Evolutionary conservation across 2,329 filamentous ascomycete species (phyloP).

Genomic region (Orbilia javanica): DNA sequence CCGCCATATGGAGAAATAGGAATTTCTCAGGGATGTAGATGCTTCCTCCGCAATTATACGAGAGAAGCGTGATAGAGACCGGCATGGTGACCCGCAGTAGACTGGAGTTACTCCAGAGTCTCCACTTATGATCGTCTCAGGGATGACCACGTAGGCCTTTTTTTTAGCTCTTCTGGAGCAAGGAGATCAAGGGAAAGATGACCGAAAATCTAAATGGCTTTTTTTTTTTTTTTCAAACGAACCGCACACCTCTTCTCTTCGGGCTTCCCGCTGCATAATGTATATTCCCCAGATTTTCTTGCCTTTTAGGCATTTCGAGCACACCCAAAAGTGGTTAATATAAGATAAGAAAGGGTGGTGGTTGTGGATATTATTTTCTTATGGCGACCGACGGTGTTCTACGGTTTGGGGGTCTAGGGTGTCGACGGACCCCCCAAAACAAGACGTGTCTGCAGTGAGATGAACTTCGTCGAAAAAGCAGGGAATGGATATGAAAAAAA

Average conservation of each 20-base stretch:
- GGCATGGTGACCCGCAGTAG: slow-evolving; percentile 46
- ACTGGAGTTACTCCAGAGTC: slow-evolving; percentile 32
- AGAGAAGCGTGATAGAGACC: slow-evolving; percentile 29
- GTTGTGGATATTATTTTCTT: slow-evolving; percentile 22
- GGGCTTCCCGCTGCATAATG: slow-evolving; percentile 55
- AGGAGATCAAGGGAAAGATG: slow-evolving; percentile 8
- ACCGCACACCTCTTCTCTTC: slow-evolving; percentile 31
- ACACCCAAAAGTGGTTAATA: slow-evolving; percentile 49
- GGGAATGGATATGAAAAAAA: slow-evolving; percentile 33
- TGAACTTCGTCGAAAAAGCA: slow-evolving; percentile 38
- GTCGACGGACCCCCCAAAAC: slow-evolving; percentile 5
- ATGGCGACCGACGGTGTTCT: slow-evolving; percentile 25
- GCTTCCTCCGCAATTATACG: slow-evolving; percentile 56
- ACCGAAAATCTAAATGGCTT: not conserved
- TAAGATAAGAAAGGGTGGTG: slow-evolving; percentile 1
- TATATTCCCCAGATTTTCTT: slow-evolving; percentile 58
- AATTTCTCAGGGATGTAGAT: slow-evolving; percentile 40
- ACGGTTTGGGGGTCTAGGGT: slow-evolving; percentile 10
- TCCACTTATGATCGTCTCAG: slow-evolving; percentile 59
- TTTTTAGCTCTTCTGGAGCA: slow-evolving; percentile 28
- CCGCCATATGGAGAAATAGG: slow-evolving; percentile 5
- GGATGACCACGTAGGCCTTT: slow-evolving; percentile 58
- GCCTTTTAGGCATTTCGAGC: slow-evolving; percentile 42
- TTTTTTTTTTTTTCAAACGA: not conserved
- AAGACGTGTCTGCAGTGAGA: slow-evolving; percentile 38